Evolutionary conservation across 352 stramenopile species (phyloP).

Genomic region (Pythium diclinum): DNA sequence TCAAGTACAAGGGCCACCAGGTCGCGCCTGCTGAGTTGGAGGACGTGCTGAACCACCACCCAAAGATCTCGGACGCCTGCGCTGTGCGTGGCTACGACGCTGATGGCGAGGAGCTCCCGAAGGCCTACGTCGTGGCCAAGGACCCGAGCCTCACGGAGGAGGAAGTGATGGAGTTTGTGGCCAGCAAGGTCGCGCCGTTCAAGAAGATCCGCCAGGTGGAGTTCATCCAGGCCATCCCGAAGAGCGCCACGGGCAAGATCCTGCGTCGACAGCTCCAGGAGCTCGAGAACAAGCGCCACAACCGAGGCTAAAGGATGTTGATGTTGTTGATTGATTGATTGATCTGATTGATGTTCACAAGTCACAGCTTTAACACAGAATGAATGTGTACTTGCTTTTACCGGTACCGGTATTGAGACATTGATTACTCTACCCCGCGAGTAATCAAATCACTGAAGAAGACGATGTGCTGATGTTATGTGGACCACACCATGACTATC

Average conservation of each 20-base stretch:
- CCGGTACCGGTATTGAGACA: too few species aligned
- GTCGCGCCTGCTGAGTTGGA: constrained; percentile 93
- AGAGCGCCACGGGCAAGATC: constrained; percentile 85
- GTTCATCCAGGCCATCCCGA: constrained; percentile 84
- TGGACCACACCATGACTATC: not conserved
- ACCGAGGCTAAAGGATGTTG: not conserved
- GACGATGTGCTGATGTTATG: not conserved
- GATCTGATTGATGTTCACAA: not conserved
- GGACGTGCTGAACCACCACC: constrained; percentile 82
- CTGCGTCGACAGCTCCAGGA: constrained; percentile 61
- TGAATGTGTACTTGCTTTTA: constrained; percentile 4
- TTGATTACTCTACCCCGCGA: not conserved
- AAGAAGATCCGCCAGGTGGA: constrained; percentile 81
- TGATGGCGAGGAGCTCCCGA: constrained; percentile 83
- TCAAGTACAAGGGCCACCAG: constrained; percentile 94
- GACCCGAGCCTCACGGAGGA: constrained; percentile 36
- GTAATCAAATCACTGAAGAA: not conserved
- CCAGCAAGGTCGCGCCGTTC: constrained; percentile 65
- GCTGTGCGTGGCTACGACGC: constrained; percentile 48
- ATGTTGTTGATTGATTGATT: not conserved
- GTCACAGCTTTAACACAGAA: constrained; percentile 4
- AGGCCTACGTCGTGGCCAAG: constrained; percentile 89
- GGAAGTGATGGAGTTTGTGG: constrained; percentile 62
- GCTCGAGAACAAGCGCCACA: constrained; percentile 20
- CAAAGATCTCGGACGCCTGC: constrained; percentile 30